A percentile compares a stretch with the other conserved stretches of the same genome.
phyloP scores from a whole-genome alignment of 495 filamentous ascomycete species.

The Aspergillus egyptiacus region DNA sequence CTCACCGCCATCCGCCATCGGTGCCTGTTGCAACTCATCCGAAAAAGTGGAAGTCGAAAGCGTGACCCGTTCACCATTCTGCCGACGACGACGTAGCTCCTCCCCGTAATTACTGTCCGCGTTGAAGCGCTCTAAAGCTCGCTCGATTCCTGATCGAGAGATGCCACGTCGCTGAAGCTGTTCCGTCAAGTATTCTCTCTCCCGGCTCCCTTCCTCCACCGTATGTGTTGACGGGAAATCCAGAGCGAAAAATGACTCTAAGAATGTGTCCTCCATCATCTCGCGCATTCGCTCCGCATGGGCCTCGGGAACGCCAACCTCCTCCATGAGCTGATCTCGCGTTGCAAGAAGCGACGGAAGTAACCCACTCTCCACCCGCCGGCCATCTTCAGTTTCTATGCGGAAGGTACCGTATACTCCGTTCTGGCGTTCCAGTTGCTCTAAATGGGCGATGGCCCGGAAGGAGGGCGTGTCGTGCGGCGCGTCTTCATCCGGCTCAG shows the following conservation, averaged over 20 bases:
- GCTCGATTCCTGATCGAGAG: conserved; percentile 36
- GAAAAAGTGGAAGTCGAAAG: conserved; percentile 40
- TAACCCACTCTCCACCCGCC: conserved; percentile 42
- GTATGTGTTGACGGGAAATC: conserved; percentile 39
- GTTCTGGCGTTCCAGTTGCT: conserved; percentile 42
- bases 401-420: conserved; percentile 46
- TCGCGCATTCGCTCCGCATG: conserved; percentile 45
- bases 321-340: conserved; percentile 42
- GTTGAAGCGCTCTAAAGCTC: conserved; percentile 38
- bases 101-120: conserved; percentile 40
- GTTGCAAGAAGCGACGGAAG: conserved; percentile 42
- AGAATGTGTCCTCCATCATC: conserved; percentile 47
- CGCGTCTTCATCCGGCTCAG: conserved; percentile 22
- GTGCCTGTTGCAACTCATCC: conserved; percentile 42
- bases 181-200: conserved; percentile 35
- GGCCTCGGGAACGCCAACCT: conserved; percentile 35
- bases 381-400: conserved; percentile 43
- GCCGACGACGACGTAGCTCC: conserved; percentile 38
- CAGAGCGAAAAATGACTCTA: conserved; percentile 44
- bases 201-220: conserved; percentile 27
- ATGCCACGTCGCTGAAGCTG: conserved; percentile 41
- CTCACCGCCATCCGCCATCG: conserved; percentile 46
- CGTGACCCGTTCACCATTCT: conserved; percentile 40
- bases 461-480: conserved; percentile 33
- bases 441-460: conserved; percentile 39